phyloP scores from a whole-genome alignment of 2,329 filamentous ascomycete species.

The Cercospora janseana region DNA sequence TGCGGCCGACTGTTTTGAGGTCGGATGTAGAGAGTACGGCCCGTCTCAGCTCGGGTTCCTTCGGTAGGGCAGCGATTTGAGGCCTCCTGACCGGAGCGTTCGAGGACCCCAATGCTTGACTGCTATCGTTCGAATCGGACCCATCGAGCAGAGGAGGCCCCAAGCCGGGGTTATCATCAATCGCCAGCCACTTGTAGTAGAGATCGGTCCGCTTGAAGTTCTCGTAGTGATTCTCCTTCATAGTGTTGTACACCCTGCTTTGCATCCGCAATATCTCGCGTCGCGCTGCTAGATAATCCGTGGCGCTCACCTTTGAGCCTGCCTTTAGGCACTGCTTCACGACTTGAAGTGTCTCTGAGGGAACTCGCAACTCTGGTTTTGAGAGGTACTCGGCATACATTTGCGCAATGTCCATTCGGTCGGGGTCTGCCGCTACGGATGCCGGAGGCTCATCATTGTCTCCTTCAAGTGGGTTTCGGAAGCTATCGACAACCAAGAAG shows the following conservation, averaged over 20 bases:
- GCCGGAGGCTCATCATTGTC: slow-evolving; percentile 65
- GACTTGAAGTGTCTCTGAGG: slow-evolving; percentile 64
- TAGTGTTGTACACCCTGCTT: slow-evolving; percentile 76
- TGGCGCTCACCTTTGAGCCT: slow-evolving; percentile 70
- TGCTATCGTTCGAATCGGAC: background rate
- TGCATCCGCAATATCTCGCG: slow-evolving; percentile 79
- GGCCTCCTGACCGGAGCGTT: slow-evolving; percentile 27
- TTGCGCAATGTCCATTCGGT: slow-evolving; percentile 82
- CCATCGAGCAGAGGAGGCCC: slow-evolving; percentile 27
- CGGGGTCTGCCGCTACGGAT: slow-evolving; percentile 63
- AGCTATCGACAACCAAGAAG: slow-evolving; percentile 96
- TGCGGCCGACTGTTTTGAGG: slow-evolving; percentile 44
- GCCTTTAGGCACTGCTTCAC: slow-evolving; percentile 77
- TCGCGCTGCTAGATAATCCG: slow-evolving; percentile 80
- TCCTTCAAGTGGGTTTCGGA: slow-evolving; percentile 89
- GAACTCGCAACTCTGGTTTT: slow-evolving; percentile 75
- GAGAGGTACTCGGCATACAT: slow-evolving; percentile 88
- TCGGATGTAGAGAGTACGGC: slow-evolving; percentile 62
- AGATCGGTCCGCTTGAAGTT: slow-evolving; percentile 89
- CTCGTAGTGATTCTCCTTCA: slow-evolving; percentile 77
- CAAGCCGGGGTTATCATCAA: slow-evolving; percentile 61
- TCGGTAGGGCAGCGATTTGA: slow-evolving; percentile 25
- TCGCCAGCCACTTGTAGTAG: slow-evolving; percentile 92
- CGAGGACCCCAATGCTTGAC: slow-evolving; percentile 10
- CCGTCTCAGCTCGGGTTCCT: slow-evolving; percentile 54